Conservation (phyloP, 768 basidiomycete species). For the Hygrocybe coccinea region DNA sequence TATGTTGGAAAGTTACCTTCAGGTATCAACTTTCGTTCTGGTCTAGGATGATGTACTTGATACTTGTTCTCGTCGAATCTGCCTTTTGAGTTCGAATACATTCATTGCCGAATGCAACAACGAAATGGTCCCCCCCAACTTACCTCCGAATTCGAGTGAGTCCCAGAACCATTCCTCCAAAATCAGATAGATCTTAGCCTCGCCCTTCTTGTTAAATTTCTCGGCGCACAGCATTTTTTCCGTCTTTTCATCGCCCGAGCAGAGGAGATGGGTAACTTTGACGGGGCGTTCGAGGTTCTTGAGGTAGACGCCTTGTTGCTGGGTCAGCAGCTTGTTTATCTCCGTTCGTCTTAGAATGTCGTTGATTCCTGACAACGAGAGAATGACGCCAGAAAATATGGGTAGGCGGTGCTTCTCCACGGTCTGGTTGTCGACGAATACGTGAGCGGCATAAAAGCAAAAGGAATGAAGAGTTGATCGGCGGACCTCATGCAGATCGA, state of each 20-base stretch:
- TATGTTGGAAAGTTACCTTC: background rate
- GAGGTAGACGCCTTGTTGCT: conserved; percentile 62
- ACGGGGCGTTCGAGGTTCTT: conserved; percentile 75
- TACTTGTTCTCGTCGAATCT: conserved; percentile 63
- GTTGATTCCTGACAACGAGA: conserved; percentile 74
- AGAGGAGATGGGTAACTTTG: conserved; percentile 80
- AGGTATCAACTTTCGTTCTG: conserved; percentile 41
- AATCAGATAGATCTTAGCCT: conserved; percentile 70
- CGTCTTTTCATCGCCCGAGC: conserved; percentile 59
- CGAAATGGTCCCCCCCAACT: too few species aligned
- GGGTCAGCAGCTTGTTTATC: conserved; percentile 56
- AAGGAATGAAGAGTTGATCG: background rate
- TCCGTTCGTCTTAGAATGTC: conserved; percentile 54
- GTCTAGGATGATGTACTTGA: conserved; percentile 53
- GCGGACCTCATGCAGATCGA: conserved; percentile 60
- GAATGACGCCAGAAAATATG: conserved; percentile 62
- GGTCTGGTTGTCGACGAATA: conserved; percentile 38
- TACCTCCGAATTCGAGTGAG: conserved; percentile 69
- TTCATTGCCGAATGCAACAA: too few species aligned
- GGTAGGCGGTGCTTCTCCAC: conserved; percentile 58
- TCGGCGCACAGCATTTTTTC: conserved; percentile 81
- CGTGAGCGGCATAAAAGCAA: background rate
- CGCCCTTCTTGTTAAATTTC: too few species aligned
- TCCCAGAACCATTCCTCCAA: conserved; percentile 99
- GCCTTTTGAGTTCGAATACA: conserved; percentile 32